phyloP scores from a whole-genome alignment of 768 basidiomycete genomes.

The Podaxis sp. region DNA sequence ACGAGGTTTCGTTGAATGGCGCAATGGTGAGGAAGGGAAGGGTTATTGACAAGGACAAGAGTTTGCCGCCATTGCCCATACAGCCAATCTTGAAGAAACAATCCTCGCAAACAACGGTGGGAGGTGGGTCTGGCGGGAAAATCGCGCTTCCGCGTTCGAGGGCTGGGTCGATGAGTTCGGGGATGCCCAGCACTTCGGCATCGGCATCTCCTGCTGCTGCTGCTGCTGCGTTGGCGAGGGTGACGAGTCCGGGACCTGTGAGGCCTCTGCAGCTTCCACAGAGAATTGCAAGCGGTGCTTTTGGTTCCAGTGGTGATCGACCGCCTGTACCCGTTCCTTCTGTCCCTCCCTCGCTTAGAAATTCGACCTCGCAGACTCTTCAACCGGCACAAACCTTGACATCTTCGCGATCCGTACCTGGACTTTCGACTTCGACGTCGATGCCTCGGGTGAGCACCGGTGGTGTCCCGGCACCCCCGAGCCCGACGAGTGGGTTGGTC shows the following conservation, averaged over 20 bases:
- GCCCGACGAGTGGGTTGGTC: constrained; percentile 11
- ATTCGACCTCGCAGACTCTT: constrained; percentile 4
- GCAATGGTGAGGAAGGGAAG: constrained; percentile 11
- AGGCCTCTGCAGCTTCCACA: constrained; percentile 32
- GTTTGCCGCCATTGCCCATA: constrained; percentile 31
- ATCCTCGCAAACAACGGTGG: constrained; percentile 10
- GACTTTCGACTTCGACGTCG: constrained; percentile 7
- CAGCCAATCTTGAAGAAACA: constrained; percentile 19
- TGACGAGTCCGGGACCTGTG: constrained; percentile 22
- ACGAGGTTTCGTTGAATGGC: constrained; percentile 19
- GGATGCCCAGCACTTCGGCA: constrained; percentile 18
- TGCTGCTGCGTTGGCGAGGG: constrained; percentile 7
- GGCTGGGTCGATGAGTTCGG: constrained; percentile 13
- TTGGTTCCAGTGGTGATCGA: constrained; percentile 24
- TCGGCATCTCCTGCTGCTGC: constrained; percentile 12
- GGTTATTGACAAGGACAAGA: constrained; percentile 31
- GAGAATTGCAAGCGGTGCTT: constrained; percentile 9
- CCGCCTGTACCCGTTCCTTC: constrained; percentile 34
- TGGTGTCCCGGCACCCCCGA: not conserved
- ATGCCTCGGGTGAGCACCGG: not conserved
- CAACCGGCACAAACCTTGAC: constrained; percentile 1
- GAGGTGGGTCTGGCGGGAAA: constrained; percentile 8
- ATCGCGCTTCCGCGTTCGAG: constrained; percentile 24
- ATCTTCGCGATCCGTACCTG: constrained; percentile 6
- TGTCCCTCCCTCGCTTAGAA: constrained; percentile 17